These are phyloP conservation scores for Annulohypoxylon nitens DNA, from an alignment of 495 filamentous ascomycete genomes.

Conservation along the genomic window DNA sequence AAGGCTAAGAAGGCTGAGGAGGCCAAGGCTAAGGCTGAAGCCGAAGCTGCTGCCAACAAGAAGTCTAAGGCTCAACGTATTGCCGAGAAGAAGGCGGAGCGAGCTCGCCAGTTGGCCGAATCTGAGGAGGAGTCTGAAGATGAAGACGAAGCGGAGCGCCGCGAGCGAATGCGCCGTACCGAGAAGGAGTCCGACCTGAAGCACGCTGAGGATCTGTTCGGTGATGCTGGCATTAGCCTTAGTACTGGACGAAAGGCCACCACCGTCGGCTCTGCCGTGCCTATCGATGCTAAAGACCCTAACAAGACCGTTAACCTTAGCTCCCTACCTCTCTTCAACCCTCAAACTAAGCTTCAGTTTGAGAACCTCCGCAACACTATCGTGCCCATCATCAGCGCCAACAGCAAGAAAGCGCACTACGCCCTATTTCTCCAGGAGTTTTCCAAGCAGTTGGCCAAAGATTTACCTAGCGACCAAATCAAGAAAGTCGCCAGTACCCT, in stretches of 20 bases:
- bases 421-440: conserved; percentile 91
- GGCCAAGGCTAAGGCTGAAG: conserved; percentile 88
- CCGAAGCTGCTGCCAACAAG: conserved; percentile 91
- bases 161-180: conserved; percentile 77
- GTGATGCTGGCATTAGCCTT: conserved; percentile 75
- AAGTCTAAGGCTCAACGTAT: conserved; percentile 91
- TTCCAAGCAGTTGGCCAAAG: conserved; percentile 85
- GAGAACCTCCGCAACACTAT: conserved; percentile 77
- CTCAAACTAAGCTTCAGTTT: conserved; percentile 87
- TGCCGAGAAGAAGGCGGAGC: conserved; percentile 75
- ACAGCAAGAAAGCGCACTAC: conserved; percentile 92
- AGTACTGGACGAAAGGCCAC: conserved; percentile 69
- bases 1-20: conserved; percentile 90
- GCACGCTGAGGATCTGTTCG: conserved; percentile 94
- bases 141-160: conserved; percentile 77
- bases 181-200: conserved; percentile 91
- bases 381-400: conserved; percentile 76
- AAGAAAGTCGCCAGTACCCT: conserved; percentile 91
- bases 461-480: conserved; percentile 89
- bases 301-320: conserved; percentile 83
- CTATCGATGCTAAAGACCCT: conserved; percentile 76
- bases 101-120: conserved; percentile 63
- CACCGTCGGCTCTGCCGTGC: conserved; percentile 71
- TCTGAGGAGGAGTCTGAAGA: conserved; percentile 69
- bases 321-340: conserved; percentile 86